These are phyloP conservation scores for Musa itinerans DNA, from an alignment of 176 grass and related monocot species.

Conservation along the genomic window DNA sequence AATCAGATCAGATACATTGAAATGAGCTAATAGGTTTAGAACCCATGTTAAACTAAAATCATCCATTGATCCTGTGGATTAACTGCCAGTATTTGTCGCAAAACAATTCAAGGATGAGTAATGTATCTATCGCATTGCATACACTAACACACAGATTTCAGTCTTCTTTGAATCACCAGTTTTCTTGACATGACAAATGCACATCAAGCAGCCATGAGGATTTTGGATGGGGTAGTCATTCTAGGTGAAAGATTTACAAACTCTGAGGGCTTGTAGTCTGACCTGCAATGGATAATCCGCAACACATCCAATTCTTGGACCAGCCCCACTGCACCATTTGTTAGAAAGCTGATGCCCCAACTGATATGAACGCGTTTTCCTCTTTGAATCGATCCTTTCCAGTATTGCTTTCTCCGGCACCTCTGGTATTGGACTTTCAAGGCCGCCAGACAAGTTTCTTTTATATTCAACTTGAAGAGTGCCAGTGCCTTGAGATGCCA, in stretches of 20 bases:
- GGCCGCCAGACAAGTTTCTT: constrained; percentile 75
- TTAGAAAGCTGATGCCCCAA: constrained; percentile 64
- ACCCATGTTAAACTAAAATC: too few species aligned
- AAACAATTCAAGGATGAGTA: too few species aligned
- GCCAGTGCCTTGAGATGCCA: background rate
- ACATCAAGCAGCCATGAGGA: too few species aligned
- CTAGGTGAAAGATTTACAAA: constrained; percentile 69
- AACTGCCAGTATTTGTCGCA: too few species aligned
- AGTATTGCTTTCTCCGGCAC: constrained; percentile 53
- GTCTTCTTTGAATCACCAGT: too few species aligned
- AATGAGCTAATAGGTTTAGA: too few species aligned
- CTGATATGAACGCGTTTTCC: constrained; percentile 59
- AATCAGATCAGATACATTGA: too few species aligned
- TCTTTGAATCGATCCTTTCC: constrained; percentile 70
- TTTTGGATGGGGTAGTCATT: background rate
- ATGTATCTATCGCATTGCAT: too few species aligned
- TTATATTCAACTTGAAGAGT: constrained; percentile 33
- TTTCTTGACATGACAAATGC: too few species aligned
- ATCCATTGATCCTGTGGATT: too few species aligned
- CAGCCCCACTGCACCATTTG: constrained; percentile 78
- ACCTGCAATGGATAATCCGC: constrained; percentile 71
- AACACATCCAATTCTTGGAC: constrained; percentile 90
- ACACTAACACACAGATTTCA: too few species aligned
- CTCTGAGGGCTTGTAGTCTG: constrained; percentile 61
- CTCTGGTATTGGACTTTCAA: constrained; percentile 40